phyloP scores from a whole-genome alignment of 495 filamentous ascomycete genomes.

The Xylaria castorea region DNA sequence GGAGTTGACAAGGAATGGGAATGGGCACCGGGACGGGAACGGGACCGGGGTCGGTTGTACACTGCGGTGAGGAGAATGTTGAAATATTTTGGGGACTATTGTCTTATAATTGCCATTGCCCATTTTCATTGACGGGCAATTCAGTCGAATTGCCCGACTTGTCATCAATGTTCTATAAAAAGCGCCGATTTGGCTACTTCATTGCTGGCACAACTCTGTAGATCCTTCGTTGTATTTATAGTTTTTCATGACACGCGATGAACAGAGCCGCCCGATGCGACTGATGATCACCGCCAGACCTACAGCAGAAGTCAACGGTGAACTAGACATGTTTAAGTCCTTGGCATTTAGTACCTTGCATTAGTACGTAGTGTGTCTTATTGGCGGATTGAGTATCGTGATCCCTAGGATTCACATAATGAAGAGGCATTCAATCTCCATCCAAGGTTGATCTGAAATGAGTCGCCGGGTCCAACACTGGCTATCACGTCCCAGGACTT shows the following conservation, averaged over 20 bases:
- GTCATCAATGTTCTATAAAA: no score
- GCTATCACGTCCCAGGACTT: not conserved
- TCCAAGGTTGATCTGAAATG: no score
- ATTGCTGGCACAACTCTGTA: not conserved
- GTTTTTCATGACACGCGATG: not conserved
- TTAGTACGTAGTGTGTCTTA: not conserved
- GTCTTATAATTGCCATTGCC: not conserved
- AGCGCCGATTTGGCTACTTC: not conserved
- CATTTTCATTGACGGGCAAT: not conserved
- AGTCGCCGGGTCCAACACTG: no score
- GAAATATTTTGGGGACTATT: not conserved
- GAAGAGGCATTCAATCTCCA: conserved; percentile 9
- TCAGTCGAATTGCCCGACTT: not conserved
- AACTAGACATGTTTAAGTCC: not conserved
- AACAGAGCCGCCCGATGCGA: not conserved
- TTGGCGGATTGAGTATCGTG: not conserved
- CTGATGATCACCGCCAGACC: not conserved
- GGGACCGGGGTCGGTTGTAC: not conserved
- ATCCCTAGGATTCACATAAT: not conserved
- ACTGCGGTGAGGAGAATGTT: not conserved
- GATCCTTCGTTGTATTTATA: conserved; percentile 16
- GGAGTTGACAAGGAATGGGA: conserved; percentile 15
- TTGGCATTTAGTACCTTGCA: conserved; percentile 22
- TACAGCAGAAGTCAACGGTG: not conserved
- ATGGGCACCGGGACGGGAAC: no score